Percentiles rank a stretch among this genome's conserved stretches.
Evolutionary conservation across 208 protist species (phyloP).

Genomic region (Leptomonas pyrrhocoris): DNA sequence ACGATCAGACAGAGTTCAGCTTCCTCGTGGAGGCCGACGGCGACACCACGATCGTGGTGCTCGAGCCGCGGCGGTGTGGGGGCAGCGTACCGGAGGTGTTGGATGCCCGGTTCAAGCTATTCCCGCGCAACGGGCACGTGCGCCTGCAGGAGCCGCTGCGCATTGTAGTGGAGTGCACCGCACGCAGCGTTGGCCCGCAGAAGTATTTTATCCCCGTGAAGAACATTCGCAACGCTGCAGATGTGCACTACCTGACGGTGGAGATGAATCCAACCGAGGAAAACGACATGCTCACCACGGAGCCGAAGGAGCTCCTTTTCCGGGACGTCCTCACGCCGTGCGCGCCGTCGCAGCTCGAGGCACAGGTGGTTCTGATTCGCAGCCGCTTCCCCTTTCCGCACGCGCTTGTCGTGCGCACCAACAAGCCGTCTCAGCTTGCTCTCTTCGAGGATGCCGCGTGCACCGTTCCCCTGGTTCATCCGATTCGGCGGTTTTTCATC

Average conservation of each 20-base stretch:
- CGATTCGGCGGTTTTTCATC: conserved; percentile 56
- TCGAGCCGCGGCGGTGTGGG: conserved; percentile 73
- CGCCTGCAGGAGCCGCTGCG: conserved; percentile 47
- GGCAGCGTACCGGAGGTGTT: conserved; percentile 40
- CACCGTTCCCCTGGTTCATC: conserved; percentile 59
- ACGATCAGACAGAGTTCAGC: conserved; percentile 75
- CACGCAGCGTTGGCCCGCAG: conserved; percentile 72
- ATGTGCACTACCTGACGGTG: conserved; percentile 77
- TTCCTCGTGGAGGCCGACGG: conserved; percentile 55
- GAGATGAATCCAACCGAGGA: conserved; percentile 78
- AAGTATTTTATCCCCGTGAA: conserved; percentile 87
- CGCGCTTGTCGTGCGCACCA: conserved; percentile 75
- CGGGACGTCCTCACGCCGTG: conserved; percentile 75
- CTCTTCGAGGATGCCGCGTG: conserved; percentile 82
- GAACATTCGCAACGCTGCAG: conserved; percentile 65
- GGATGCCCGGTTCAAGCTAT: conserved; percentile 83
- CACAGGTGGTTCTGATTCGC: conserved; percentile 71
- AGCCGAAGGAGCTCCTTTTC: conserved; percentile 65
- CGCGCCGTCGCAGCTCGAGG: conserved; percentile 45
- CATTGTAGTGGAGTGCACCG: conserved; percentile 82
- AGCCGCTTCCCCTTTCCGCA: conserved; percentile 67
- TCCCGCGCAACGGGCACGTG: conserved; percentile 69
- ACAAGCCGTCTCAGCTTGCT: conserved; percentile 69
- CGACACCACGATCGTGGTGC: conserved; percentile 72
- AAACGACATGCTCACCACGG: conserved; percentile 63